Conservation (phyloP, 805 yeast species). For the Candida manassasensis region DNA sequence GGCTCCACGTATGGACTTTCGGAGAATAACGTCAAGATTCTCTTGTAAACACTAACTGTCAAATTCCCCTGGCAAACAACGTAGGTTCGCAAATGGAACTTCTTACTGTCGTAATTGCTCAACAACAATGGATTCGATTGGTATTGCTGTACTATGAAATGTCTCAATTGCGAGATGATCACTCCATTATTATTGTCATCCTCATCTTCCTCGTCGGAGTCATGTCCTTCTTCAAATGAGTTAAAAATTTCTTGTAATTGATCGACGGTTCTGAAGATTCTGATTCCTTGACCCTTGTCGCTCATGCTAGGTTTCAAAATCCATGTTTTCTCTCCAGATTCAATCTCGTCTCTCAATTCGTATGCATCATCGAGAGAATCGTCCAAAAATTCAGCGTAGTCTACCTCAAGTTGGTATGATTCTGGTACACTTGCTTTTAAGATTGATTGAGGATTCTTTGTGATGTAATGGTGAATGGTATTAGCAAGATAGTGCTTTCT, state of each 20-base stretch:
- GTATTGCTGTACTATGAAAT: constrained; percentile 87
- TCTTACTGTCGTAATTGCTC: constrained; percentile 54
- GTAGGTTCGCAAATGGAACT: constrained; percentile 87
- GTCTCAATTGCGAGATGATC: constrained; percentile 81
- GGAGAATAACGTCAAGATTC: constrained; percentile 82
- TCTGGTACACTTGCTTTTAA: constrained; percentile 64
- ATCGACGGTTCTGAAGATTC: constrained; percentile 71
- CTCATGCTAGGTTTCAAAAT: constrained; percentile 96
- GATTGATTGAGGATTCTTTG: constrained; percentile 68
- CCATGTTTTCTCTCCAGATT: constrained; percentile 61
- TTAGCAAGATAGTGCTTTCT: constrained; percentile 87
- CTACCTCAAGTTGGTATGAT: constrained; percentile 77
- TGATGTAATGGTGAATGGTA: constrained; percentile 67
- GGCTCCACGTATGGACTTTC: constrained; percentile 42
- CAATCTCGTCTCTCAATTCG: constrained; percentile 78
- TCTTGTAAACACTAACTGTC: constrained; percentile 70
- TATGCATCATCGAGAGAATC: constrained; percentile 90
- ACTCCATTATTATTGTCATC: constrained; percentile 51
- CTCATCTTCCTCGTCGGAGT: constrained; percentile 56
- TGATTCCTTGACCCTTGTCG: constrained; percentile 93
- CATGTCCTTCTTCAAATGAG: constrained; percentile 72
- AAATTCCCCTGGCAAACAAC: constrained; percentile 72
- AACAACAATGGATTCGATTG: constrained; percentile 63
- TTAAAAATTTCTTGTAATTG: constrained; percentile 82
- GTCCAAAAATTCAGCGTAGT: constrained; percentile 93